These are phyloP conservation scores for Chytriomyces hyalinus DNA, from an alignment of 192 early-diverging fungal genomes.

Conservation along the genomic window DNA sequence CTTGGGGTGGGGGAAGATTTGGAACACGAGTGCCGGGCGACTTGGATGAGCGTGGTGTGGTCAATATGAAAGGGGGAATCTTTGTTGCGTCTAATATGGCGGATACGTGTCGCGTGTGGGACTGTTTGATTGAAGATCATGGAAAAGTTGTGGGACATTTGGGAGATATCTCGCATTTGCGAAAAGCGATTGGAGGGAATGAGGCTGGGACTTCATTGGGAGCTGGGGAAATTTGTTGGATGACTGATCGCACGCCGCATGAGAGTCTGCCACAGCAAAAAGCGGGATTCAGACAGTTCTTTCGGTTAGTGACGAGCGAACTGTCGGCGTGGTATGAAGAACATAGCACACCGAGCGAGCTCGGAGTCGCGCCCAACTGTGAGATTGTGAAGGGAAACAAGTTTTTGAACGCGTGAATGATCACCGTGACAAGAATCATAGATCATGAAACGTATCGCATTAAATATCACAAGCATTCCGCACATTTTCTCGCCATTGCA, in stretches of 20 bases:
- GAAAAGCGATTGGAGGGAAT: neutral
- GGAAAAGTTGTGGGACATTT: neutral
- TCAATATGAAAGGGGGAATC: slow-evolving; percentile 13
- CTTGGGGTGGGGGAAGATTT: slow-evolving; percentile 1
- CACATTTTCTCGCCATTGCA: too few species aligned
- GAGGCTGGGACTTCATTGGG: neutral
- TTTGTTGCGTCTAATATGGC: slow-evolving; percentile 3
- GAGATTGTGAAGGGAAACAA: slow-evolving; percentile 8
- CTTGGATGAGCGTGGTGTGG: neutral
- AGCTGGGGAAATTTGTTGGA: slow-evolving; percentile 1
- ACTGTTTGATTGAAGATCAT: slow-evolving; percentile 10
- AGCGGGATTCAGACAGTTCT: slow-evolving; percentile 12
- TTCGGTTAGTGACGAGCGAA: slow-evolving; percentile 3
- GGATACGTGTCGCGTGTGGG: neutral
- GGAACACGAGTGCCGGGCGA: neutral
- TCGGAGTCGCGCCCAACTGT: neutral
- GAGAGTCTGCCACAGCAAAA: neutral
- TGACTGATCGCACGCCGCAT: slow-evolving; percentile 14
- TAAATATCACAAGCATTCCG: too few species aligned
- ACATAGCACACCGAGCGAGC: neutral
- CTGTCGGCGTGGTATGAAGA: neutral
- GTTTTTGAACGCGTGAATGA: neutral
- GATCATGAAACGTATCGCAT: too few species aligned
- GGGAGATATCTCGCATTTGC: slow-evolving; percentile 7
- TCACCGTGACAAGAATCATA: too few species aligned